Percentiles rank a stretch among this genome's conserved stretches.
Evolutionary conservation across 2,329 filamentous ascomycete genomes (phyloP).

Genomic region (Colletotrichum sp.): DNA sequence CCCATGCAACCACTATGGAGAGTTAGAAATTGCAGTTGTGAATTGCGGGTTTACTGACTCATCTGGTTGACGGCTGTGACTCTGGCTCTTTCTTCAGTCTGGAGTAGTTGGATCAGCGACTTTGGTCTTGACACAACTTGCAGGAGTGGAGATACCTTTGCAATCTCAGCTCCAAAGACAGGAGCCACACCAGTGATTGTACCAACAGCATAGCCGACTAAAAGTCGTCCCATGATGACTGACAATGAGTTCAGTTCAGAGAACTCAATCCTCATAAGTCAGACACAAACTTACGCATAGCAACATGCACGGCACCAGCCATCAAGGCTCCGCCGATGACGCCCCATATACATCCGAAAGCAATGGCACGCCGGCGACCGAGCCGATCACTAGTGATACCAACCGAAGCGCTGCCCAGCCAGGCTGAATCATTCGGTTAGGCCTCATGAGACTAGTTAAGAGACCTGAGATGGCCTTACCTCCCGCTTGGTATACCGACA

Average conservation of each 20-base stretch:
- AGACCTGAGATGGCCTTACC: slow-evolving; percentile 20
- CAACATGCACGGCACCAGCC: slow-evolving; percentile 44
- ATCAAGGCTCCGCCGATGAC: slow-evolving; percentile 42
- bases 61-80: slow-evolving; percentile 46
- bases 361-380: slow-evolving; percentile 42
- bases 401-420: slow-evolving; percentile 44
- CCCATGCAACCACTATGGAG: slow-evolving; percentile 42
- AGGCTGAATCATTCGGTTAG: slow-evolving; percentile 27
- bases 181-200: slow-evolving; percentile 46
- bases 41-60: slow-evolving; percentile 30
- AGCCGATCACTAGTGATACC: slow-evolving; percentile 41
- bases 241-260: not conserved
- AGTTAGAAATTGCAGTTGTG: not conserved
- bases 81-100: slow-evolving; percentile 41
- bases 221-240: slow-evolving; percentile 42
- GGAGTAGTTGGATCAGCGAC: not conserved
- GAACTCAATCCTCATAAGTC: not conserved
- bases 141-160: slow-evolving; percentile 31
- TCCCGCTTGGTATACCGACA: slow-evolving; percentile 44
- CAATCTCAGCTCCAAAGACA: slow-evolving; percentile 45
- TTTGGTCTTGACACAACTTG: not conserved
- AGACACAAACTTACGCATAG: slow-evolving; percentile 36
- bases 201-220: slow-evolving; percentile 43
- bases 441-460: no score
- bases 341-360: slow-evolving; percentile 44